Base-by-base conservation (phyloP, 495 filamentous ascomycete species). In the Penicillium mononematosum region DNA sequence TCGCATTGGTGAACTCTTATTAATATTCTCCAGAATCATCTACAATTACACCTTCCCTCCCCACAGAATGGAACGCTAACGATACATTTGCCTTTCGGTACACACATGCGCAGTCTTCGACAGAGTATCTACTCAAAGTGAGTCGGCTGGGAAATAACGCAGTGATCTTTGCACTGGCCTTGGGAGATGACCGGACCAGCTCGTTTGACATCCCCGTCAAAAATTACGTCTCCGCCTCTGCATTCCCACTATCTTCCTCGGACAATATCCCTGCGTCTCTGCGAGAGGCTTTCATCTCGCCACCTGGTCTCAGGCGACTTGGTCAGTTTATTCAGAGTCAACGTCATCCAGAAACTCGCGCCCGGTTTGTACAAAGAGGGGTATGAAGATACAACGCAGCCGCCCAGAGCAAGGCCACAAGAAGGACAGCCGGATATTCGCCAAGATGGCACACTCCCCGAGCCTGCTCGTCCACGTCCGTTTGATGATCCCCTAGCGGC, bases 61-160 rank as follows among this genome's bases (percentile, higher is more conserved):
- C 89, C 4, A 20, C 78, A 17, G 78, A 85, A 77, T 96, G 92
- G 92, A 96, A 96, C 70, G 73, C 81, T 36, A 81, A 80, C 58
- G 82, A 81, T 11, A 73, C 80, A 39, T 88, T 87, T 71, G 81
- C 87, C 47, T 95, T 98, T 71, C 85, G 93, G 51, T 98, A 98
- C 75, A 82, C 86, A 2, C 95, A 96, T 65, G 73, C 83, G n/a
- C 90, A 97, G 69, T 95, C 91, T 1, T 84, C 92, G 14, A 89
- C 94, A 78, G 80, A 88, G 58, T 98, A 87, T 66, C 76, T 97
- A 11, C 64, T 98, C 50, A 92, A 90, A 67, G 72, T 93, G 60
- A 88, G 85, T 72, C 85, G 93, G 14, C 78, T 98, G 43, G 92
- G 91, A 48, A 79, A 80, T 62, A 96, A 95, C 69, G 88, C 87